These are phyloP conservation scores for Geotrichum aggregatum DNA, from an alignment of 1,139 yeast species.

Conservation along the genomic window DNA sequence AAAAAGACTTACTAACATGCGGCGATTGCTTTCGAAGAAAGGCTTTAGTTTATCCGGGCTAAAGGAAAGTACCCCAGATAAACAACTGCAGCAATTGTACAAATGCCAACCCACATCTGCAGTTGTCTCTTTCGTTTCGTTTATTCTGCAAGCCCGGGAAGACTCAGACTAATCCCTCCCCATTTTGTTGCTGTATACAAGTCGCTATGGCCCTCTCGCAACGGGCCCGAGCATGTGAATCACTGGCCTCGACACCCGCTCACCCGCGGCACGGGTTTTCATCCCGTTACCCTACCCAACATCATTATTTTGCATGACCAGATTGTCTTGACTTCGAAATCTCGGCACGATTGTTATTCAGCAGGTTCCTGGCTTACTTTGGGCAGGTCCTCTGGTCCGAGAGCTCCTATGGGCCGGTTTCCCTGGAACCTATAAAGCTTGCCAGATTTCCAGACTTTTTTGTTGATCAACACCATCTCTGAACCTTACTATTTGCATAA, in stretches of 20 bases:
- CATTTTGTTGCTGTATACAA: too few species aligned
- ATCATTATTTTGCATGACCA: neutral
- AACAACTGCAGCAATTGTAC: too few species aligned
- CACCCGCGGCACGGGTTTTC: constrained; percentile 1
- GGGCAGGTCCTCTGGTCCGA: constrained; percentile 3
- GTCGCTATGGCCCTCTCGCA: too few species aligned
- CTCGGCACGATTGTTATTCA: neutral
- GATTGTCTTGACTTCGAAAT: neutral
- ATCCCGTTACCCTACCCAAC: neutral
- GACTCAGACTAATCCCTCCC: too few species aligned
- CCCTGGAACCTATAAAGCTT: neutral
- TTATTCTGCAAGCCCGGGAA: too few species aligned
- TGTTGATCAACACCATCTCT: too few species aligned
- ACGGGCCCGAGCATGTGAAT: neutral
- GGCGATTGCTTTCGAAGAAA: too few species aligned
- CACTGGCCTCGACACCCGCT: constrained; percentile 1
- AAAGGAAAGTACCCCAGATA: constrained; percentile 1
- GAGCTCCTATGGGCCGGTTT: constrained; percentile 1
- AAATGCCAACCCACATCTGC: too few species aligned
- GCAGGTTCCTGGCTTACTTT: neutral
- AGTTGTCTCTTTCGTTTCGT: neutral
- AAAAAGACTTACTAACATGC: too few species aligned
- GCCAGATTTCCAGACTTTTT: neutral
- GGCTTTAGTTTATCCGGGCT: neutral
- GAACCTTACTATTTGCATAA: neutral